Conservation (phyloP, 768 basidiomycete genomes). For the Kwoniella europaea region DNA sequence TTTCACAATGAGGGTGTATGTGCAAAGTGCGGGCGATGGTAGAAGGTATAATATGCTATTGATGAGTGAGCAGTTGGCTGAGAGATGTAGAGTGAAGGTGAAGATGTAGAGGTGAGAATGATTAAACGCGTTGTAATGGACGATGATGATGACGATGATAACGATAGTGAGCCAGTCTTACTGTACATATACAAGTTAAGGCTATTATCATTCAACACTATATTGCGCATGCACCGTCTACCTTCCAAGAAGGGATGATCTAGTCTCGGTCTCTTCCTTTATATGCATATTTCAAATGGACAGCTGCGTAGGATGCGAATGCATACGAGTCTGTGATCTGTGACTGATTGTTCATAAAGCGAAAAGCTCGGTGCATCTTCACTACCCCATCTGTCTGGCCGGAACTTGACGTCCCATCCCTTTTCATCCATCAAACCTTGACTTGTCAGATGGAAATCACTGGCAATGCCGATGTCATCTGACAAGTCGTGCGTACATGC, state of each 20-base stretch:
- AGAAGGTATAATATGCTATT: background rate
- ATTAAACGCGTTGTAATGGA: constrained; percentile 1
- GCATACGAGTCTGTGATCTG: background rate
- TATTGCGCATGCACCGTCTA: background rate
- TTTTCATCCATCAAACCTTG: background rate
- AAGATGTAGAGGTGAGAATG: background rate
- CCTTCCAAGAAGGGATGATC: background rate
- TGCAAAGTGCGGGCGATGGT: background rate
- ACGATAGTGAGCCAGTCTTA: background rate
- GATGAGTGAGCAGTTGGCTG: background rate
- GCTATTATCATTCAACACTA: background rate
- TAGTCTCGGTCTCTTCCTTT: background rate
- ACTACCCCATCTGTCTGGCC: background rate
- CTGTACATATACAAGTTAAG: background rate
- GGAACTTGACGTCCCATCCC: background rate
- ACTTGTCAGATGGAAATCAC: background rate
- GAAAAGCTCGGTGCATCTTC: background rate
- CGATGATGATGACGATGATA: background rate
- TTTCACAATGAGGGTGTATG: background rate
- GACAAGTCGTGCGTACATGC: background rate
- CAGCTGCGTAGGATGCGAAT: background rate
- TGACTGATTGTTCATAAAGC: background rate
- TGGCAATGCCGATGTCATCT: background rate
- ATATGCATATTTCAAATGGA: background rate
- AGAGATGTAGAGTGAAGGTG: background rate